These are phyloP conservation scores for Phoma sp. DNA, from an alignment of 2,329 filamentous ascomycete species.

Conservation along the genomic window DNA sequence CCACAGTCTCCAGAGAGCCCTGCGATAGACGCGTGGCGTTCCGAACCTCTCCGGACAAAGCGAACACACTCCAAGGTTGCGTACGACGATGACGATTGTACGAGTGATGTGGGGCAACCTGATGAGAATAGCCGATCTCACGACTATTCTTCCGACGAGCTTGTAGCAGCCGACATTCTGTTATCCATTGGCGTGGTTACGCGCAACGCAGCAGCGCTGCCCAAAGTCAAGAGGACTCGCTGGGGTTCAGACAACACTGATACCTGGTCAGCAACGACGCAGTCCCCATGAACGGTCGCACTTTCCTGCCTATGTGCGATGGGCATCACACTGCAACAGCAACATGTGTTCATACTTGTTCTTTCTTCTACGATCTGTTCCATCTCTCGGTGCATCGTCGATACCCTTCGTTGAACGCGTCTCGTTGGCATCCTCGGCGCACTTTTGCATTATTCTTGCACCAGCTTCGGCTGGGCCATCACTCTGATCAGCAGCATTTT, in stretches of 20 bases:
- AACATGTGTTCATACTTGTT: too few relatives aligned
- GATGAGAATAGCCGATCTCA: too few relatives aligned
- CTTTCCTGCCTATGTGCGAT: slow-evolving; percentile 3
- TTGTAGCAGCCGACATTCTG: slow-evolving; percentile 47
- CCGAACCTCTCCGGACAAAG: slow-evolving; percentile 27
- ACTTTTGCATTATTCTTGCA: neutral
- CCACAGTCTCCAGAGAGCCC: slow-evolving; percentile 21
- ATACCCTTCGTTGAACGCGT: neutral
- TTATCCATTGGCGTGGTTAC: slow-evolving; percentile 35
- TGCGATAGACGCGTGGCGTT: slow-evolving; percentile 15
- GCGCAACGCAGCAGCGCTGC: slow-evolving; percentile 26
- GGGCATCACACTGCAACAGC: neutral
- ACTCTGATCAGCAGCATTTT: neutral
- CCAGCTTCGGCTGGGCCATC: neutral
- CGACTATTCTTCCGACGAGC: neutral
- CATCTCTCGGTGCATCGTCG: neutral
- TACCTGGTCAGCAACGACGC: too few relatives aligned
- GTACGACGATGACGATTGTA: neutral
- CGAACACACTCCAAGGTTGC: slow-evolving; percentile 37
- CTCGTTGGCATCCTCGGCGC: neutral
- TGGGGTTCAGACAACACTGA: too few relatives aligned
- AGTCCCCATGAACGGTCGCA: too few relatives aligned
- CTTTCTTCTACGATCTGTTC: neutral
- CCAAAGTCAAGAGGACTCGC: slow-evolving; percentile 37
- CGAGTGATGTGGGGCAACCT: neutral